Base-by-base conservation (phyloP, 2,329 filamentous ascomycete species). In the Colletotrichum simmondsii region DNA sequence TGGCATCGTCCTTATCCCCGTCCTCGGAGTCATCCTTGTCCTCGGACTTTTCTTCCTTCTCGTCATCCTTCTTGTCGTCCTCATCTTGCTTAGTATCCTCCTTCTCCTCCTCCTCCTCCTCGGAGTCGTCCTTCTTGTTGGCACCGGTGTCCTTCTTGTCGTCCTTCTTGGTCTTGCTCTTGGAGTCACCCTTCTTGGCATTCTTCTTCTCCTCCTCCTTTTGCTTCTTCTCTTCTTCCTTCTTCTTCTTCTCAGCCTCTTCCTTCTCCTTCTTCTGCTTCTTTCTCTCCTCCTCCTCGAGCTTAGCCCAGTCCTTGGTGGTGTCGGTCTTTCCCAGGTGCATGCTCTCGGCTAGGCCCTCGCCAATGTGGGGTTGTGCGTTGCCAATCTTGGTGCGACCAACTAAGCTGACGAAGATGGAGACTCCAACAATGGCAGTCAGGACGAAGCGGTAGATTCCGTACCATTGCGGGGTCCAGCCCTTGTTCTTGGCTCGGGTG, bases 381-480 rank as follows among this genome's bases (percentile, higher is more conserved):
- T 82, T 81, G 64, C 84, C 87, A 76, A 97, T 91, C 84, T 95
- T 93, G 78, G 95, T 93, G 74, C 95, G 91, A 53, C 94, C 95
- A 75, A 98, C 89, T 76, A 98, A 85, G 75, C 91, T 96, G 77
- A 94, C 85, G 54, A 97, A 91, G 76, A 98, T 96, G 75, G 93
- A 92, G 56, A 90, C 87, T 52, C 96, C 95, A 32, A 98, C 95
- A 73, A 98, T 89, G 81, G 95, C 96, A 2, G 96, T 98, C 77
- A 98, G 87, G 10, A 97, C 92, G 83, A 98, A 98, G 42, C 96
- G 94, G 86, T 98, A 98, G 62, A 92, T 93, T 72, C 88, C 89
- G 81, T 98, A 98, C 95, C 95, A 98, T 49, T 87, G 80, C 28
- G 95, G 95, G 3, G 93, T 92, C 92, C 94, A 97, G 76, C 95